phyloP scores from a whole-genome alignment of 768 basidiomycete species.

The Dendrothele bispora region DNA sequence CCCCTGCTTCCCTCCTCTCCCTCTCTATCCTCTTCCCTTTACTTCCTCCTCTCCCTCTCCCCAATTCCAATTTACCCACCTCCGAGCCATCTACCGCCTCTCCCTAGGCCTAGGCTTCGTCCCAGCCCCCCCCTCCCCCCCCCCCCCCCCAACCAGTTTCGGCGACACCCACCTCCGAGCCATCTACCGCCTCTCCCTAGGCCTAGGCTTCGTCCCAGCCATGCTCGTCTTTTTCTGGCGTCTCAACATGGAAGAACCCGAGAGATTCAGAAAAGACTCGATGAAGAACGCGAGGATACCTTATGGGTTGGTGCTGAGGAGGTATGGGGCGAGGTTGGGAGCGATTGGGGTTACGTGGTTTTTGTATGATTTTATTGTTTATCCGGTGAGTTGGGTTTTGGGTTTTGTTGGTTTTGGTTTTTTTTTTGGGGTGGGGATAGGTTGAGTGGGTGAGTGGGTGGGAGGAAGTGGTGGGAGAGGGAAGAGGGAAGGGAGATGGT shows the following conservation, averaged over 20 bases:
- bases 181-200: slow-evolving; percentile 86
- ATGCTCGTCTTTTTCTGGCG: slow-evolving; percentile 85
- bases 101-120: slow-evolving; percentile 73
- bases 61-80: slow-evolving; percentile 73
- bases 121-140: neutral
- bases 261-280: slow-evolving; percentile 69
- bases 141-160: slow-evolving; percentile 48
- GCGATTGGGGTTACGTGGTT: slow-evolving; percentile 86
- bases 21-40: neutral
- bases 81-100: slow-evolving; percentile 84
- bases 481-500: no score
- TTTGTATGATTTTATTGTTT: slow-evolving; percentile 80
- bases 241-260: slow-evolving; percentile 79
- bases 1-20: slow-evolving; percentile 1
- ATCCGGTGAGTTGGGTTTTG: no score
- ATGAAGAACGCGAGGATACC: slow-evolving; percentile 79
- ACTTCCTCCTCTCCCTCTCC: neutral
- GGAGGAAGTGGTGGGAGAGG: no score
- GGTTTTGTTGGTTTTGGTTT: no score
- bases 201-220: slow-evolving; percentile 82
- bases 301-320: slow-evolving; percentile 70
- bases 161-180: slow-evolving; percentile 78
- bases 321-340: slow-evolving; percentile 75
- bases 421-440: no score
- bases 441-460: no score